Percentiles rank a stretch among this genome's conserved stretches.
Conservation (phyloP, 2,329 filamentous ascomycete species). For the Colletotrichum filicis region DNA sequence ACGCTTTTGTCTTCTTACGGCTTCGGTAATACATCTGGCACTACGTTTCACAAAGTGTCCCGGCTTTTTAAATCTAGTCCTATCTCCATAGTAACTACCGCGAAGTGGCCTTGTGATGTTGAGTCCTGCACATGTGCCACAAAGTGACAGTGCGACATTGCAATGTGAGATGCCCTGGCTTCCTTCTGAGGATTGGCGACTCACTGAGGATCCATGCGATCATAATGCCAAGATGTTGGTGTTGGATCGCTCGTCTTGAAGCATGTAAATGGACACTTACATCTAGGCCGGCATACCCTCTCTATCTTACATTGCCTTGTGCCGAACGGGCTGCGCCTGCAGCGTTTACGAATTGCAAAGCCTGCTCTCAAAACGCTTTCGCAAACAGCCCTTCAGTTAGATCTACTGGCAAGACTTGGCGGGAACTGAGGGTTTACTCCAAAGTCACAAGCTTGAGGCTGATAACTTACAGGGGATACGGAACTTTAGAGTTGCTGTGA, state of each 20-base stretch:
- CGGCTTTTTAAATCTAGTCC: not conserved
- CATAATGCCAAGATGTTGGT: not conserved
- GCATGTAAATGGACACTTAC: not conserved
- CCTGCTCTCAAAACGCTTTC: not conserved
- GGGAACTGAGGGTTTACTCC: too few species aligned
- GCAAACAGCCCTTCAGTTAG: not conserved
- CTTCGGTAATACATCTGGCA: not conserved
- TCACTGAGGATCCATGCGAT: not conserved
- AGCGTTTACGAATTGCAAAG: not conserved
- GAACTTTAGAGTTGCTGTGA: too few species aligned
- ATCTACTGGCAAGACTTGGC: not conserved
- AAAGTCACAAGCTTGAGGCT: too few species aligned
- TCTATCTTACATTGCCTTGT: not conserved
- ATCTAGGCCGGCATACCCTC: not conserved
- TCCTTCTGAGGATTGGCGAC: not conserved
- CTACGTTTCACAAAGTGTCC: not conserved
- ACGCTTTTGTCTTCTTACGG: not conserved
- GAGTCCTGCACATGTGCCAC: not conserved
- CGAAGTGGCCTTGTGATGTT: not conserved
- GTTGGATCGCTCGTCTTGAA: not conserved
- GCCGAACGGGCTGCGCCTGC: not conserved
- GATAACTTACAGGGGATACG: too few species aligned
- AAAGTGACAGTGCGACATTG: not conserved
- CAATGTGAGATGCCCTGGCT: not conserved
- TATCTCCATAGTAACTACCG: fast-evolving